Conservation (phyloP, 345 rosid species). For the Pugionium cornutum region DNA sequence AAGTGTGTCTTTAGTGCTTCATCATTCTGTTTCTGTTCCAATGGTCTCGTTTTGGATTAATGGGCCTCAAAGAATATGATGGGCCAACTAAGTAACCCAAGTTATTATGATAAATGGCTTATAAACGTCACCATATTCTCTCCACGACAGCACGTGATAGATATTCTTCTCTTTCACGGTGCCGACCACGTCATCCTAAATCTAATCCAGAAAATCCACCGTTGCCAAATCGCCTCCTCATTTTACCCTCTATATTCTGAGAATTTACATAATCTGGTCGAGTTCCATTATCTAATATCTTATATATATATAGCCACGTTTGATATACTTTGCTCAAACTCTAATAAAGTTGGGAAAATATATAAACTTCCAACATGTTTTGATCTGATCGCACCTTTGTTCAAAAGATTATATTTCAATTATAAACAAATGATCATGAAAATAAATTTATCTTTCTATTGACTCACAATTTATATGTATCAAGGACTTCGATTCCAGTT, state of each 20-base stretch:
- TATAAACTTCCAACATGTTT: not conserved
- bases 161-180: conserved; percentile 12
- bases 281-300: not conserved
- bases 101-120: not conserved
- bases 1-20: conserved; percentile 56
- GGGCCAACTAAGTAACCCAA: not conserved
- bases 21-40: conserved; percentile 72
- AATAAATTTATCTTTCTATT: not conserved
- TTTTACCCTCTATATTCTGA: not conserved
- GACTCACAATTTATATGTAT: not conserved
- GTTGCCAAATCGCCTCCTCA: conserved; percentile 21
- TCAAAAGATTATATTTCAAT: not conserved
- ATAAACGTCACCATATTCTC: not conserved
- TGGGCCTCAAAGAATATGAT: not conserved
- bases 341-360: not conserved
- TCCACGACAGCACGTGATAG: conserved; percentile 18
- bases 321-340: not conserved
- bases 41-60: not conserved
- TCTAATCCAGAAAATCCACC: conserved; percentile 41
- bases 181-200: conserved; percentile 35
- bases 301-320: no score
- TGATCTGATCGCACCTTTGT: not conserved
- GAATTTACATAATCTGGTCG: not conserved
- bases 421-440: not conserved
- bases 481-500: not conserved